A percentile compares a stretch with the other conserved stretches of the same genome.
Evolutionary conservation across 768 basidiomycete genomes (phyloP).

Genomic region (Candolleomyces aberdarensis): DNA sequence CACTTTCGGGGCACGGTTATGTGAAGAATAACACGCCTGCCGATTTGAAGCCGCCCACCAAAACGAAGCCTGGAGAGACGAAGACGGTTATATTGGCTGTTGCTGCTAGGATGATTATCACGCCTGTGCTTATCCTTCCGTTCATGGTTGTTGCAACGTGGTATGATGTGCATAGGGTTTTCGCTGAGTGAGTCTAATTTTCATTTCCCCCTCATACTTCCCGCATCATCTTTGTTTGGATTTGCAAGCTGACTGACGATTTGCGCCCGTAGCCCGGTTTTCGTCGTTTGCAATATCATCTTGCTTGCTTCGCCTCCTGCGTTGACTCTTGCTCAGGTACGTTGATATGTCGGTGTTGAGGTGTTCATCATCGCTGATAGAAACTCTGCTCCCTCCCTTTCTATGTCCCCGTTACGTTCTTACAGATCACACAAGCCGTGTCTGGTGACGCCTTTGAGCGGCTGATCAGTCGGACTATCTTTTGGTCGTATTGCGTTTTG

Average conservation of each 20-base stretch:
- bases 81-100: conserved; percentile 82
- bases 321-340: conserved; percentile 51
- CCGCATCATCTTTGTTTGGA: not conserved
- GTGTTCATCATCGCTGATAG: not conserved
- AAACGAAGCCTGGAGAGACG: conserved; percentile 61
- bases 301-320: conserved; percentile 84
- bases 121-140: conserved; percentile 76
- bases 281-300: conserved; percentile 81
- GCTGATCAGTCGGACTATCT: conserved; percentile 86
- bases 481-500: conserved; percentile 87
- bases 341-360: conserved; percentile 1
- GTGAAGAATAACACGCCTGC: not conserved
- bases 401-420: too few relatives aligned
- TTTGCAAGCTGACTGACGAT: conserved; percentile 2
- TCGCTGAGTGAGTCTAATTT: conserved; percentile 63
- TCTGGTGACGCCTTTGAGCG: conserved; percentile 88
- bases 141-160: conserved; percentile 62
- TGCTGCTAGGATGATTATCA: conserved; percentile 82
- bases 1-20: not conserved
- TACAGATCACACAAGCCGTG: conserved; percentile 78
- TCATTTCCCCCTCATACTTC: conserved; percentile 1
- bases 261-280: conserved; percentile 61
- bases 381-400: not conserved
- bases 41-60: not conserved
- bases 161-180: conserved; percentile 58